Conservation (phyloP, 1,284 basidiomycete species). For the Quambalaria eucalypti region DNA sequence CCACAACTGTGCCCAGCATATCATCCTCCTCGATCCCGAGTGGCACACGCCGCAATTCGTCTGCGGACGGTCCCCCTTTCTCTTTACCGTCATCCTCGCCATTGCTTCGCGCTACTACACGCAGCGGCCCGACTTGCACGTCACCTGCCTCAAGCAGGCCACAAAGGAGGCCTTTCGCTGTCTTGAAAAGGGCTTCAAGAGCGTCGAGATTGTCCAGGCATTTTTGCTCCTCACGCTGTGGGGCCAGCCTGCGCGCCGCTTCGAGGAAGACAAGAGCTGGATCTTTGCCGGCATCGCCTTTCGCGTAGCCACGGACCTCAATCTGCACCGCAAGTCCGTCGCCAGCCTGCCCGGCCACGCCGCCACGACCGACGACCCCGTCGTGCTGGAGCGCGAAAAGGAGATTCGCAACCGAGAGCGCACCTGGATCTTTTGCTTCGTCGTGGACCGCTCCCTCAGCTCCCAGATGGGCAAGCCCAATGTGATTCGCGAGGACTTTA, state of each 20-base stretch:
- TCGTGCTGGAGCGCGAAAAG: constrained; percentile 57
- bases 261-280: constrained; percentile 96
- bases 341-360: constrained; percentile 51
- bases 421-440: constrained; percentile 86
- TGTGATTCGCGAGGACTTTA: constrained; percentile 76
- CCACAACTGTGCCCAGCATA: constrained; percentile 48
- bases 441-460: constrained; percentile 68
- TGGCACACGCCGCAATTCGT: constrained; percentile 45
- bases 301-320: constrained; percentile 90
- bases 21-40: constrained; percentile 39
- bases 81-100: constrained; percentile 62
- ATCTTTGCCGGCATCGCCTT: constrained; percentile 50
- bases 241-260: constrained; percentile 51
- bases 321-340: constrained; percentile 77
- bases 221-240: constrained; percentile 48
- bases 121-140: constrained; percentile 71
- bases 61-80: constrained; percentile 41
- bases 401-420: constrained; percentile 88
- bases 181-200: constrained; percentile 70
- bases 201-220: constrained; percentile 60
- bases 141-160: constrained; percentile 68
- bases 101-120: constrained; percentile 85
- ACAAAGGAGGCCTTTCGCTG: constrained; percentile 74
- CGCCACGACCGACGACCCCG: constrained; percentile 34
- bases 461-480: constrained; percentile 88